Evolutionary conservation across 2,329 filamentous ascomycete genomes (phyloP).

Genomic region (Davidsoniella neocaledoniae): DNA sequence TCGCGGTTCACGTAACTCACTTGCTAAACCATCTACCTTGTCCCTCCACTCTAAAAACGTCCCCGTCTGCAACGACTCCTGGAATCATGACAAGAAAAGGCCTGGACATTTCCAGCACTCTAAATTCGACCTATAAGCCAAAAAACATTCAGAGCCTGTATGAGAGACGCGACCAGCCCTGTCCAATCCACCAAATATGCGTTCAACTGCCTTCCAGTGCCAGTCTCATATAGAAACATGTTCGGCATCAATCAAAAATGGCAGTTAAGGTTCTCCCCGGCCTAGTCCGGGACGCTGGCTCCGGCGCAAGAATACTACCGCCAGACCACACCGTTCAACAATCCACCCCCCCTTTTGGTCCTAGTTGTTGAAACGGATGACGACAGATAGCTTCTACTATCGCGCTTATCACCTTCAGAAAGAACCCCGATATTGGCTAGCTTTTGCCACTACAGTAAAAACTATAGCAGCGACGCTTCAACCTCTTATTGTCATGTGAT

Average conservation of each 20-base stretch:
- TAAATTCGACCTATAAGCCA: background rate
- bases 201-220: constrained; percentile 7
- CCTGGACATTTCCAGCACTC: constrained; percentile 6
- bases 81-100: background rate
- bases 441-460: background rate
- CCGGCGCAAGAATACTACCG: constrained; percentile 36
- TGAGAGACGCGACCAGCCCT: constrained; percentile 32
- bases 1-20: too few relatives aligned
- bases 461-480: background rate
- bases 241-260: constrained; percentile 15
- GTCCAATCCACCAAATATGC: constrained; percentile 16
- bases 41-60: constrained; percentile 18
- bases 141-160: constrained; percentile 19
- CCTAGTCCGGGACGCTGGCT: constrained; percentile 41
- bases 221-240: constrained; percentile 1
- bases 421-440: constrained; percentile 20
- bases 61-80: constrained; percentile 3
- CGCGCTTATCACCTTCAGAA: constrained; percentile 42
- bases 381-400: constrained; percentile 33
- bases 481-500: too few relatives aligned
- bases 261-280: constrained; percentile 23
- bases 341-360: background rate
- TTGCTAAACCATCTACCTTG: constrained; percentile 21
- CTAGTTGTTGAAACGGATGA: constrained; percentile 8
- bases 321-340: constrained; percentile 15